Conservation (phyloP, 768 basidiomycete genomes). For the Fistulinella prunicolor region DNA sequence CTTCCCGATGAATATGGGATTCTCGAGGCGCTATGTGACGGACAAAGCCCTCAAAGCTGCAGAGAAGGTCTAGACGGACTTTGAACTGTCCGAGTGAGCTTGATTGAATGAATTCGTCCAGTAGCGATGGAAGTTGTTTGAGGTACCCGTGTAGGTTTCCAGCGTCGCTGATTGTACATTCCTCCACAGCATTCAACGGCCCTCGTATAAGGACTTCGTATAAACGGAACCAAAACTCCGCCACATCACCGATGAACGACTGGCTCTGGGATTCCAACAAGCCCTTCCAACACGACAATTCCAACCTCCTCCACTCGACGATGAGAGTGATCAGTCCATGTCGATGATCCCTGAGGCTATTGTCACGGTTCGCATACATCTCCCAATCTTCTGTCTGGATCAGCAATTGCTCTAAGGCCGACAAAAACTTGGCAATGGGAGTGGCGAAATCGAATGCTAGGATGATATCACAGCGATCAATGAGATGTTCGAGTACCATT, state of each 20-base stretch:
- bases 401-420: slow-evolving; percentile 81
- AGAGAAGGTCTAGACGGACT: slow-evolving; percentile 62
- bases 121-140: slow-evolving; percentile 63
- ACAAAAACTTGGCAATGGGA: slow-evolving; percentile 79
- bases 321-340: slow-evolving; percentile 67
- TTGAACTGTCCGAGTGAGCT: slow-evolving; percentile 85
- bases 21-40: slow-evolving; percentile 35
- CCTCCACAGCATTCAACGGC: slow-evolving; percentile 44
- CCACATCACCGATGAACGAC: slow-evolving; percentile 41
- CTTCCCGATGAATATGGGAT: slow-evolving; percentile 23
- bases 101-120: slow-evolving; percentile 74
- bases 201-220: slow-evolving; percentile 78
- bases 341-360: slow-evolving; percentile 68
- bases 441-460: slow-evolving; percentile 58
- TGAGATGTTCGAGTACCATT: slow-evolving; percentile 89
- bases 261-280: slow-evolving; percentile 71
- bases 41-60: slow-evolving; percentile 60
- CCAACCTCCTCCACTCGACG: slow-evolving; percentile 87
- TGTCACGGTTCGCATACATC: slow-evolving; percentile 89
- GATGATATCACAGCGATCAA: slow-evolving; percentile 64
- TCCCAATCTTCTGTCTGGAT: slow-evolving; percentile 95
- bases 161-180: slow-evolving; percentile 31
- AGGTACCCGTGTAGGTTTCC: slow-evolving; percentile 52
- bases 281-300: slow-evolving; percentile 82
- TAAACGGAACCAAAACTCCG: slow-evolving; percentile 89